Evolutionary conservation across 2,329 filamentous ascomycete genomes (phyloP).

Genomic region (Endoconidiophora laricicola): DNA sequence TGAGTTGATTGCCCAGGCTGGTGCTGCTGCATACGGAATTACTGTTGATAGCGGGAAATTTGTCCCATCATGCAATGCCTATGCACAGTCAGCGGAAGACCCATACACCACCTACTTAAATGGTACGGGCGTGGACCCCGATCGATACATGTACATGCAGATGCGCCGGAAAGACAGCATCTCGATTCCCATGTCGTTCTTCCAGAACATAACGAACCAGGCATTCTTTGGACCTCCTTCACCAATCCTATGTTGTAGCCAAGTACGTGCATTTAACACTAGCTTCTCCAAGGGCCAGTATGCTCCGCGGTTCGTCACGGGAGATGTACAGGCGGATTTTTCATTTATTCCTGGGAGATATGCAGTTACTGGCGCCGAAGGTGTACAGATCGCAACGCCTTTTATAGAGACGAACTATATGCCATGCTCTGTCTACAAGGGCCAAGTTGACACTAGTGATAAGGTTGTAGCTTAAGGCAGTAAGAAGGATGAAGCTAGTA

Average conservation of each 20-base stretch:
- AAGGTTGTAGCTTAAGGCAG: background rate
- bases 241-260: constrained; percentile 26
- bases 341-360: constrained; percentile 15
- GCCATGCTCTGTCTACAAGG: constrained; percentile 14
- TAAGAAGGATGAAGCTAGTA: no score
- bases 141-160: constrained; percentile 12
- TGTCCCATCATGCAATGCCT: constrained; percentile 33
- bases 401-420: constrained; percentile 16
- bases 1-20: constrained; percentile 27
- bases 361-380: constrained; percentile 4
- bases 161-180: background rate
- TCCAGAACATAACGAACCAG: constrained; percentile 37
- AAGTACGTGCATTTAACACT: constrained; percentile 23
- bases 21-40: constrained; percentile 30
- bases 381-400: constrained; percentile 13
- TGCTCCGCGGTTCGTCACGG: constrained; percentile 6
- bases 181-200: constrained; percentile 26
- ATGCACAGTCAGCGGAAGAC: constrained; percentile 16
- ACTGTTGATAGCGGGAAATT: constrained; percentile 26
- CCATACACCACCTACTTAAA: constrained; percentile 11
- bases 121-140: constrained; percentile 15
- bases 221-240: constrained; percentile 25
- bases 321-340: constrained; percentile 15
- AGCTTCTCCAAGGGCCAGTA: background rate
- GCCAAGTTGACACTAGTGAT: constrained; percentile 1